Percentiles rank a stretch among this genome's conserved stretches.
These are phyloP conservation scores for Wallemia ichthyophaga DNA, from an alignment of 1,284 basidiomycete genomes.

Conservation along the genomic window DNA sequence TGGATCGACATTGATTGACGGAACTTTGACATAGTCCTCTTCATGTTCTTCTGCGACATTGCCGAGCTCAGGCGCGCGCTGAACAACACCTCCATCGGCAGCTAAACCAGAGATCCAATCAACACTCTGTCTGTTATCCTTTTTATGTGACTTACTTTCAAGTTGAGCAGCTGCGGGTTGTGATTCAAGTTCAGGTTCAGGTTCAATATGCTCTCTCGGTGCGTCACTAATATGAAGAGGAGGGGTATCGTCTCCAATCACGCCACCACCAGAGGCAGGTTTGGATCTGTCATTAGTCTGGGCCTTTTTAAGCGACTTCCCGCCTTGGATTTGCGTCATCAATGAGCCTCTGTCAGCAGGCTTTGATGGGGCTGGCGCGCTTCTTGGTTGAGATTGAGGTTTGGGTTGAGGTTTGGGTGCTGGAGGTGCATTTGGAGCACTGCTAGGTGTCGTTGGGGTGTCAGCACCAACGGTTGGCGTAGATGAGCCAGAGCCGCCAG, in stretches of 20 bases:
- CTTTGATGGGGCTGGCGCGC: slow-evolving; percentile 9
- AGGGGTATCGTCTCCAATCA: slow-evolving; percentile 41
- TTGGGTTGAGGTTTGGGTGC: too few relatives aligned
- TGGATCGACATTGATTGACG: slow-evolving; percentile 15
- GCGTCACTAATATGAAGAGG: slow-evolving; percentile 32
- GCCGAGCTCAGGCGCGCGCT: slow-evolving; percentile 1
- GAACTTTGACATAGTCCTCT: slow-evolving; percentile 11
- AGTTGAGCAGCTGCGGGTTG: slow-evolving; percentile 5
- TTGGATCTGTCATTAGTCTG: slow-evolving; percentile 58
- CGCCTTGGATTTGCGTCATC: slow-evolving; percentile 52
- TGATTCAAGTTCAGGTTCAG: background rate
- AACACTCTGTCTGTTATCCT: slow-evolving; percentile 41
- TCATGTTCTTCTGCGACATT: slow-evolving; percentile 9
- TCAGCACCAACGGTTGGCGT: slow-evolving; percentile 9
- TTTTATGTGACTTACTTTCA: slow-evolving; percentile 4
- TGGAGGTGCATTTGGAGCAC: slow-evolving; percentile 9
- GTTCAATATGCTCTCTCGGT: slow-evolving; percentile 15
- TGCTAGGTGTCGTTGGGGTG: slow-evolving; percentile 8
- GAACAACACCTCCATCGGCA: slow-evolving; percentile 22
- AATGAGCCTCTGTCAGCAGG: slow-evolving; percentile 34
- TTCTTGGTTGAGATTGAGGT: too few relatives aligned
- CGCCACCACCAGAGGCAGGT: slow-evolving; percentile 36
- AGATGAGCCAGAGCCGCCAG: slow-evolving; percentile 16
- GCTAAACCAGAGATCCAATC: slow-evolving; percentile 81
- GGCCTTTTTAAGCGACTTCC: slow-evolving; percentile 39